phyloP scores from a whole-genome alignment of 345 rosid genomes.

The Adansonia digitata region DNA sequence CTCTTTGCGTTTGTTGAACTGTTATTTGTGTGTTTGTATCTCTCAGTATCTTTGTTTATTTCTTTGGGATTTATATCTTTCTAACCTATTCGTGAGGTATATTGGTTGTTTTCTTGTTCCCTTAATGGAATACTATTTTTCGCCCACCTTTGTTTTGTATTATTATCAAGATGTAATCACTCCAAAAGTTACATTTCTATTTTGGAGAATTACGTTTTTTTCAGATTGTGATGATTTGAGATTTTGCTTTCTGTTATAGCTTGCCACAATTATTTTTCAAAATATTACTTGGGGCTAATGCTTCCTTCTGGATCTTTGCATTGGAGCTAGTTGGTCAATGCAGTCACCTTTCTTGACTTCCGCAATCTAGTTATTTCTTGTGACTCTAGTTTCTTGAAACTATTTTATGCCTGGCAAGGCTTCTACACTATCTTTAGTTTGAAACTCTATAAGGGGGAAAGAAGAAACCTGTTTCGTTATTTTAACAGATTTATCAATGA shows the following conservation, averaged over 20 bases:
- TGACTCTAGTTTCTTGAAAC: background rate
- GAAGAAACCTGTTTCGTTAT: background rate
- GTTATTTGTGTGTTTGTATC: background rate
- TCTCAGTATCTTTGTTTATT: background rate
- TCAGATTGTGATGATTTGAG: background rate
- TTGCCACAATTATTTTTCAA: background rate
- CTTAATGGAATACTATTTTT: background rate
- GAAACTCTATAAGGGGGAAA: background rate
- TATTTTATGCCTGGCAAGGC: background rate
- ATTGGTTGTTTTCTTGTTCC: background rate
- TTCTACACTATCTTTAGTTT: background rate
- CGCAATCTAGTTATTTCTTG: background rate
- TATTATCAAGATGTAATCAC: background rate
- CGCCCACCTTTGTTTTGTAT: background rate
- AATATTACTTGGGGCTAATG: background rate
- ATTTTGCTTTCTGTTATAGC: background rate
- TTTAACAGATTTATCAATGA: background rate
- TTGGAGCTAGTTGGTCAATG: background rate
- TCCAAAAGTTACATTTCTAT: background rate
- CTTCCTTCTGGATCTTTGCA: background rate
- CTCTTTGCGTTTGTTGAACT: background rate
- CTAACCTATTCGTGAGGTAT: background rate
- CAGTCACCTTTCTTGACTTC: background rate
- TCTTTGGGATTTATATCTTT: background rate
- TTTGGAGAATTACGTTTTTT: background rate